Evolutionary conservation across 768 basidiomycete species (phyloP).

Genomic region (Boletus rubescentipes): DNA sequence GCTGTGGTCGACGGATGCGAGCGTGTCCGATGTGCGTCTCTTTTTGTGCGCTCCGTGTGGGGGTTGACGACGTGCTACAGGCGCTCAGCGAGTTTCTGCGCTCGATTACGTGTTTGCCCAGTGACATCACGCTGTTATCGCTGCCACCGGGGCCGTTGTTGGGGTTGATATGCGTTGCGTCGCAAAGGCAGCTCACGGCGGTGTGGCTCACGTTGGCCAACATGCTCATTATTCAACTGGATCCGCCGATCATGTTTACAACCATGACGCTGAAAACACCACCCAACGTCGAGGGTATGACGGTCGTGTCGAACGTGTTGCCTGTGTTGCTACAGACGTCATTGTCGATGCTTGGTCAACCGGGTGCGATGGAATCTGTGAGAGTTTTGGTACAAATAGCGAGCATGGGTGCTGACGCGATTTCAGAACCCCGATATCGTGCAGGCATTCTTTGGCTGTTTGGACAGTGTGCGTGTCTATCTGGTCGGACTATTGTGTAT

Average conservation of each 20-base stretch:
- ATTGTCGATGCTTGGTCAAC: slow-evolving; percentile 49
- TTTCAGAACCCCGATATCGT: slow-evolving; percentile 87
- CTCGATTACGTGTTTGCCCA: slow-evolving; percentile 78
- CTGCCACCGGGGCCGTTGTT: slow-evolving; percentile 79
- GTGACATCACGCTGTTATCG: slow-evolving; percentile 75
- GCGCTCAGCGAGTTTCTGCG: slow-evolving; percentile 82
- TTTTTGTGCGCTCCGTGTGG: background rate
- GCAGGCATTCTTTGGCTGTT: slow-evolving; percentile 82
- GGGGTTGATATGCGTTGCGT: slow-evolving; percentile 72
- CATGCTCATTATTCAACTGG: slow-evolving; percentile 79
- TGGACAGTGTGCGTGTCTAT: slow-evolving; percentile 60
- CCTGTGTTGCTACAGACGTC: slow-evolving; percentile 60
- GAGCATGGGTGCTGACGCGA: slow-evolving; percentile 7
- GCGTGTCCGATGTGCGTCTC: slow-evolving; percentile 67
- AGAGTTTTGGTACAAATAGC: slow-evolving; percentile 23
- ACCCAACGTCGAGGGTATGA: slow-evolving; percentile 54
- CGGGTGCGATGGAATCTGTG: slow-evolving; percentile 71
- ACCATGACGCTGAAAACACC: slow-evolving; percentile 46
- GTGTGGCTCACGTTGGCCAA: slow-evolving; percentile 84
- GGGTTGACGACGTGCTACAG: slow-evolving; percentile 38
- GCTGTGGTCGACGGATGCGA: slow-evolving; percentile 78
- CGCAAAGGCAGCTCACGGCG: slow-evolving; percentile 69
- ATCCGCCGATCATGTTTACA: slow-evolving; percentile 56
- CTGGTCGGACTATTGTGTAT: background rate
- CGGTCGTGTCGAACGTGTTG: slow-evolving; percentile 54